These are phyloP conservation scores for Clarireedia paspali DNA, from an alignment of 2,329 filamentous ascomycete genomes.

Conservation along the genomic window DNA sequence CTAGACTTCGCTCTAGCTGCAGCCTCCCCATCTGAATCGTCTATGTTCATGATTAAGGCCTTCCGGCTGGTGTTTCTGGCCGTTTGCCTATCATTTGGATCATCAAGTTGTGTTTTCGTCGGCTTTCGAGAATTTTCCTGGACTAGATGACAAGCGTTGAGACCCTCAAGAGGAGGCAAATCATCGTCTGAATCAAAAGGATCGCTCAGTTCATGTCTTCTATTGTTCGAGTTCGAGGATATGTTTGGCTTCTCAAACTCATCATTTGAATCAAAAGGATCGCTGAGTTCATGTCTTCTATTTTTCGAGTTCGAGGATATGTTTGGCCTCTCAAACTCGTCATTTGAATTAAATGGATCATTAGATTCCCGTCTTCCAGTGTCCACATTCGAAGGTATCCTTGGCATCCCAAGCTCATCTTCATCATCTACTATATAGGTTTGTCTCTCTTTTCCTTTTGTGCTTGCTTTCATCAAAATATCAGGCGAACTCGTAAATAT, in stretches of 20 bases:
- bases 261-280: neutral
- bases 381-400: neutral
- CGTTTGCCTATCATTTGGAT: too few relatives aligned
- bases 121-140: neutral
- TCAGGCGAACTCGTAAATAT: constrained; percentile 28
- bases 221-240: too few relatives aligned
- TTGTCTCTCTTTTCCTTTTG: constrained; percentile 13
- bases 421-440: constrained; percentile 3
- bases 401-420: neutral
- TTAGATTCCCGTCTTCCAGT: neutral
- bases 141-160: neutral
- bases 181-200: constrained; percentile 8
- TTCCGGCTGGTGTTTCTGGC: neutral
- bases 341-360: neutral
- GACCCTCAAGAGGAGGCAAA: neutral
- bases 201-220: too few relatives aligned
- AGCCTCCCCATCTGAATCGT: neutral
- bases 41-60: neutral
- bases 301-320: too few relatives aligned
- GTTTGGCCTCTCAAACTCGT: too few relatives aligned
- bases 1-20: neutral
- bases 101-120: neutral
- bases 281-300: neutral
- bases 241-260: too few relatives aligned
- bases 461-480: constrained; percentile 13